A percentile compares a stretch with the other conserved stretches of the same genome.
Conservation (phyloP, 768 basidiomycete genomes). For the Lactifluus pinguis region DNA sequence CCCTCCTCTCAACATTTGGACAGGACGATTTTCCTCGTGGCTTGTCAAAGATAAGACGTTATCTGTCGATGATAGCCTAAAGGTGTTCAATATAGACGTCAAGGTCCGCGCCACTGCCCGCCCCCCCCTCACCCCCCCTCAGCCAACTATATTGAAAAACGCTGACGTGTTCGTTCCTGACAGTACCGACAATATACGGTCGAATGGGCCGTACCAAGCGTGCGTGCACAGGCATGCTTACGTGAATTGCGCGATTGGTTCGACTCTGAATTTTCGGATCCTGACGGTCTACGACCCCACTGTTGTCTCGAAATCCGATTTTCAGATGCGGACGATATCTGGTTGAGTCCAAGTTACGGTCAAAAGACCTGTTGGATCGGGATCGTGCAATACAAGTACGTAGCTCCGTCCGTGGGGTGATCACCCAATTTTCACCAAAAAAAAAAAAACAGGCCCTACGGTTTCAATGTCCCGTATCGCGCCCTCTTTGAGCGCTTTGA, state of each 20-base stretch:
- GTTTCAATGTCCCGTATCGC: conserved; percentile 72
- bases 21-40: conserved; percentile 61
- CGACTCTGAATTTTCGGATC: conserved; percentile 51
- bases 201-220: conserved; percentile 87
- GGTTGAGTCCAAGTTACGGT: conserved; percentile 83
- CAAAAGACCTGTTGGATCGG: conserved; percentile 87
- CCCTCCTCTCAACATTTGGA: conserved; percentile 50
- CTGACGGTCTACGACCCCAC: conserved; percentile 74
- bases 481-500: conserved; percentile 72
- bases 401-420: conserved; percentile 10
- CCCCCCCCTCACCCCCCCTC: no score
- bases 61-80: conserved; percentile 67
- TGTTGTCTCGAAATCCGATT: conserved; percentile 92
- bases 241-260: conserved; percentile 66
- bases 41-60: conserved; percentile 45
- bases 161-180: not conserved
- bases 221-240: conserved; percentile 57
- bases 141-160: not conserved
- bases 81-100: conserved; percentile 90
- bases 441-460: conserved; percentile 66
- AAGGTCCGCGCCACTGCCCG: conserved; percentile 43
- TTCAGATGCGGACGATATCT: conserved; percentile 82
- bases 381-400: conserved; percentile 94
- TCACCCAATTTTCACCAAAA: not conserved
- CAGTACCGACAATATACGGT: conserved; percentile 91